Percentiles rank a stretch among this genome's conserved stretches.
phyloP scores from a whole-genome alignment of 495 filamentous ascomycete genomes.

The Talaromyces thailandensis region DNA sequence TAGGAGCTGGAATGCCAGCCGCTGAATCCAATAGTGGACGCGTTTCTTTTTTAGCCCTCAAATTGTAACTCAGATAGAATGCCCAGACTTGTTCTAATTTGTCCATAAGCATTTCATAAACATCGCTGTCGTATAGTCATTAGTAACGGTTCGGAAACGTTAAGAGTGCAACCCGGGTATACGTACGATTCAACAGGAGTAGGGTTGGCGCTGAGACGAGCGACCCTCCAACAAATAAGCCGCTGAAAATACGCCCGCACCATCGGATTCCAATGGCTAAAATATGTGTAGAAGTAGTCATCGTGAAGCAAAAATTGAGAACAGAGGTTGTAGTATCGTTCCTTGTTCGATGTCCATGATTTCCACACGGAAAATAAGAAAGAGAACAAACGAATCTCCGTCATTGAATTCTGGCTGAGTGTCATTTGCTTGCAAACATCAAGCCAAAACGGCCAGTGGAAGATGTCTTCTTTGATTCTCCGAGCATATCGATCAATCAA shows the following conservation, averaged over 20 bases:
- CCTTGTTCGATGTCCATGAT: conserved; percentile 54
- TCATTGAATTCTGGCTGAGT: conserved; percentile 85
- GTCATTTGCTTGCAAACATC: conserved; percentile 75
- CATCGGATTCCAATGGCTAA: conserved; percentile 99
- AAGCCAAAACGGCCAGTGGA: conserved; percentile 89
- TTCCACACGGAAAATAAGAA: conserved; percentile 82
- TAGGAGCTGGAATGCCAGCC: conserved; percentile 82
- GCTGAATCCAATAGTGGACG: conserved; percentile 57
- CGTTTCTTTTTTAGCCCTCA: conserved; percentile 49
- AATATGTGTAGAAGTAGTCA: conserved; percentile 71
- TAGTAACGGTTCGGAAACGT: neutral
- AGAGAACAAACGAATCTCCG: conserved; percentile 80
- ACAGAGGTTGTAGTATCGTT: conserved; percentile 64
- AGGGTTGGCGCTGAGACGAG: conserved; percentile 61
- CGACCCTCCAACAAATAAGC: conserved; percentile 85
- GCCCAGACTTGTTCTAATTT: conserved; percentile 69
- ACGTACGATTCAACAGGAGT: conserved; percentile 64
- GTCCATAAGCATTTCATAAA: conserved; percentile 60
- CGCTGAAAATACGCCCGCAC: conserved; percentile 94
- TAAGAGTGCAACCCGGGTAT: neutral
- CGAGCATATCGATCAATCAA: conserved; percentile 51
- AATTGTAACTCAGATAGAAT: conserved; percentile 63
- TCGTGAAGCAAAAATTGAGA: conserved; percentile 73
- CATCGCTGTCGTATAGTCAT: conserved; percentile 31
- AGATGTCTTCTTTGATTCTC: conserved; percentile 30